phyloP scores from a whole-genome alignment of 1,284 basidiomycete species.

The Crucibulum cyathiforme region DNA sequence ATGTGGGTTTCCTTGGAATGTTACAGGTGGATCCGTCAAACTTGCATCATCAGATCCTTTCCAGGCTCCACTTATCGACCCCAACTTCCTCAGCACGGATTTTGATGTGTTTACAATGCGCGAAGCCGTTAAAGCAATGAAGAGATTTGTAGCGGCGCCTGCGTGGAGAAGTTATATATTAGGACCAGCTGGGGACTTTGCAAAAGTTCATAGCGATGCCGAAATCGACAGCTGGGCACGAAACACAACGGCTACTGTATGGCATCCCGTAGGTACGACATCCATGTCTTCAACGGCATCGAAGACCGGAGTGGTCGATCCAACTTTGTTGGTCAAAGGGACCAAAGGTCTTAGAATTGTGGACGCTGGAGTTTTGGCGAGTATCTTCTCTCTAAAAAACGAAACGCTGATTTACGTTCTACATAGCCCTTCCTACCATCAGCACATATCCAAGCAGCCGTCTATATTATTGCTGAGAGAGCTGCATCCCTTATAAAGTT shows the following conservation, averaged over 20 bases:
- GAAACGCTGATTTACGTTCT: not conserved
- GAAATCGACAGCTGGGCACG: conserved; percentile 44
- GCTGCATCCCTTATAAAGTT: conserved; percentile 31
- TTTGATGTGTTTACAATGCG: conserved; percentile 30
- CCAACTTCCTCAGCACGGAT: conserved; percentile 32
- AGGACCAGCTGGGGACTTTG: conserved; percentile 32
- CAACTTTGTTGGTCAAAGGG: conserved; percentile 14
- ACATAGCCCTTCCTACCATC: conserved; percentile 27
- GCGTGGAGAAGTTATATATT: conserved; percentile 39
- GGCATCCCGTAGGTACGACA: conserved; percentile 20
- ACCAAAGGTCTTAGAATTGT: conserved; percentile 14
- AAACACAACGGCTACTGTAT: conserved; percentile 42
- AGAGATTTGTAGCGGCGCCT: conserved; percentile 31
- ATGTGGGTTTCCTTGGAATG: not conserved
- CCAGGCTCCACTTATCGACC: conserved; percentile 41
- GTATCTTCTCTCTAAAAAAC: not conserved
- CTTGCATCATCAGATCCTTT: conserved; percentile 38
- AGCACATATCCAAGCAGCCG: conserved; percentile 29
- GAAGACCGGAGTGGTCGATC: conserved; percentile 16
- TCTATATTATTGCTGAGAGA: conserved; percentile 31
- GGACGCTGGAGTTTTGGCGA: conserved; percentile 18
- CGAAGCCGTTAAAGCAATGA: conserved; percentile 28
- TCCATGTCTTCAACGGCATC: conserved; percentile 13
- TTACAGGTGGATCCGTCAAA: conserved; percentile 32
- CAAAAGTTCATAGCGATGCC: conserved; percentile 38